Percentiles rank a stretch among this genome's conserved stretches.
Conservation (phyloP, 495 filamentous ascomycete genomes). For the Daldinia loculata region DNA sequence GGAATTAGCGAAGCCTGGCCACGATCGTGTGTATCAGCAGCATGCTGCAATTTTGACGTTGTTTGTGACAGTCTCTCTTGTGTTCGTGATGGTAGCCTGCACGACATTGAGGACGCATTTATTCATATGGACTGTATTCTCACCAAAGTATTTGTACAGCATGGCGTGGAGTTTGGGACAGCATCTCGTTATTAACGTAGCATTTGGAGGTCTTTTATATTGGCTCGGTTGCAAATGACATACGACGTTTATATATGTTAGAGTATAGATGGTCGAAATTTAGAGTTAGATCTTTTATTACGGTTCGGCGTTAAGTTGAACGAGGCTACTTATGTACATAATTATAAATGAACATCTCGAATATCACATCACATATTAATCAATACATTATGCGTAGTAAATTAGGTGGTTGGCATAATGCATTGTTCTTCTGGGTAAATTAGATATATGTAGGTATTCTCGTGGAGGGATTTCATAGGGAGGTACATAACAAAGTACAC, state of each 20-base stretch:
- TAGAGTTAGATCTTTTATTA: background rate
- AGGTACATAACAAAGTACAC: background rate
- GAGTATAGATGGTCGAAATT: background rate
- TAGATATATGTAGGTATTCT: background rate
- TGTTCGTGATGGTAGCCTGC: constrained; percentile 88
- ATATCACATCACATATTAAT: background rate
- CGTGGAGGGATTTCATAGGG: background rate
- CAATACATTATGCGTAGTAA: background rate
- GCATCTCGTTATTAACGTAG: constrained; percentile 76
- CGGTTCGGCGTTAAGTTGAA: background rate
- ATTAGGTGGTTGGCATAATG: constrained; percentile 6
- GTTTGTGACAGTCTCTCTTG: constrained; percentile 66
- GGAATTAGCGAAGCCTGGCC: background rate
- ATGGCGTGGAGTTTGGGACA: constrained; percentile 86
- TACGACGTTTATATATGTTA: background rate
- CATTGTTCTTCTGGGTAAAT: constrained; percentile 5
- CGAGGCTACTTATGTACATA: background rate
- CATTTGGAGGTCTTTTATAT: constrained; percentile 63
- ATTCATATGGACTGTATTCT: constrained; percentile 99
- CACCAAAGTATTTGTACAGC: constrained; percentile 92
- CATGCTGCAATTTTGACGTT: constrained; percentile 71
- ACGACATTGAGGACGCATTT: constrained; percentile 84
- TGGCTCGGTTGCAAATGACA: constrained; percentile 54
- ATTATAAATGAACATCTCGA: background rate
- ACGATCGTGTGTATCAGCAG: constrained; percentile 42